Conservation (phyloP, 345 rosid species). For the Euphorbia pulcherrima region DNA sequence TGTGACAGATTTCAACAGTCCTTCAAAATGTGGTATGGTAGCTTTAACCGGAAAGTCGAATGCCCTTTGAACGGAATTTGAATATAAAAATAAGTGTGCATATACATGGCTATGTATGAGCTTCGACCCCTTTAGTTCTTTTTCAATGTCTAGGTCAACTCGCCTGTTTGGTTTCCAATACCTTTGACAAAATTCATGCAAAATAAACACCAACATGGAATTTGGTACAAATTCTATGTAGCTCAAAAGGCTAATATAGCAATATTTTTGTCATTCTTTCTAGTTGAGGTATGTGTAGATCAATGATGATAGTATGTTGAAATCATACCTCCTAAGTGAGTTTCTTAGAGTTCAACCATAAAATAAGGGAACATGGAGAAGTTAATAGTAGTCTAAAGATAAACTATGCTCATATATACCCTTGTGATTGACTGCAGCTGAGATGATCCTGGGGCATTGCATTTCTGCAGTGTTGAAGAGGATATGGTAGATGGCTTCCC, state of each 20-base stretch:
- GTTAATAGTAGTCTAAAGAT: slow-evolving; percentile 35
- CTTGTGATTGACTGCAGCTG: slow-evolving; percentile 99
- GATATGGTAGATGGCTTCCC: slow-evolving; percentile 98
- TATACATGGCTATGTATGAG: not conserved
- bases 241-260: not conserved
- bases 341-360: slow-evolving; percentile 13
- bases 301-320: not conserved
- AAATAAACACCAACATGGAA: not conserved
- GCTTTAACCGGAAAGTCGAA: not conserved
- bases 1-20: not conserved
- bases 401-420: slow-evolving; percentile 61
- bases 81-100: not conserved
- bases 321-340: not conserved
- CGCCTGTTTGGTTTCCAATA: slow-evolving; percentile 2
- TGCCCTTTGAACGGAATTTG: not conserved
- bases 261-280: not conserved
- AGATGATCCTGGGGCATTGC: slow-evolving; percentile 99
- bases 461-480: slow-evolving; percentile 99
- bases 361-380: slow-evolving; percentile 26
- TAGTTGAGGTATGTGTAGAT: not conserved
- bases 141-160: not conserved
- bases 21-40: not conserved
- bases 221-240: not conserved
- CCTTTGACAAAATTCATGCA: not conserved
- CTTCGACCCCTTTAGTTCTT: not conserved